These are phyloP conservation scores for Dothidotthia symphoricarpi DNA, from an alignment of 2,329 filamentous ascomycete species.

Conservation along the genomic window DNA sequence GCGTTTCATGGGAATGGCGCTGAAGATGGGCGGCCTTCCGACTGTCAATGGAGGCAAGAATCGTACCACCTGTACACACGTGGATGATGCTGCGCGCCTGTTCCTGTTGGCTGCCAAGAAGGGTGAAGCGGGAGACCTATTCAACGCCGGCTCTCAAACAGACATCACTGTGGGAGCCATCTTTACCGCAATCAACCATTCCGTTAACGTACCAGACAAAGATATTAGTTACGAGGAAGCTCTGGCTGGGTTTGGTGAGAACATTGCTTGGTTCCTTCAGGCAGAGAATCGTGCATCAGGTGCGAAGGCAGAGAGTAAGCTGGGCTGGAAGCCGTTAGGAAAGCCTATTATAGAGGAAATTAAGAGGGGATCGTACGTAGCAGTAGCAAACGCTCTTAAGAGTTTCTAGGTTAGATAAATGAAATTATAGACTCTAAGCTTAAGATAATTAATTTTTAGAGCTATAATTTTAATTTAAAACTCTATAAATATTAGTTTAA, in stretches of 20 bases:
- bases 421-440: too few species aligned
- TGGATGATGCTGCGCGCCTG: conserved; percentile 47
- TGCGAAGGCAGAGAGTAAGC: conserved; percentile 1
- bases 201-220: conserved; percentile 19
- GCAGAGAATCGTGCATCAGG: conserved; percentile 1
- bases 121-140: conserved; percentile 36
- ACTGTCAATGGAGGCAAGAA: conserved; percentile 24
- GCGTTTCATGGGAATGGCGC: conserved; percentile 34
- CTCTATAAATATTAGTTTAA: too few species aligned
- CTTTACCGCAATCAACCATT: conserved; percentile 26
- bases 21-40: conserved; percentile 25
- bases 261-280: conserved; percentile 1
- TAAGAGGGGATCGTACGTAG: neutral
- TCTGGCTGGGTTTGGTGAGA: conserved; percentile 1
- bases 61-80: conserved; percentile 41
- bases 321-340: conserved; percentile 1
- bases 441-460: too few species aligned
- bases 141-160: neutral
- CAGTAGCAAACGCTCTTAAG: too few species aligned
- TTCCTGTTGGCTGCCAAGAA: conserved; percentile 43
- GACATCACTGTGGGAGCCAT: conserved; percentile 26
- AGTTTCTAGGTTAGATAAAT: too few species aligned
- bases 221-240: conserved; percentile 28
- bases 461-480: too few species aligned
- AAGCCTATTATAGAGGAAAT: neutral